phyloP scores from a whole-genome alignment of 2,329 filamentous ascomycete genomes.

The Hymenoscyphus fraxineus region DNA sequence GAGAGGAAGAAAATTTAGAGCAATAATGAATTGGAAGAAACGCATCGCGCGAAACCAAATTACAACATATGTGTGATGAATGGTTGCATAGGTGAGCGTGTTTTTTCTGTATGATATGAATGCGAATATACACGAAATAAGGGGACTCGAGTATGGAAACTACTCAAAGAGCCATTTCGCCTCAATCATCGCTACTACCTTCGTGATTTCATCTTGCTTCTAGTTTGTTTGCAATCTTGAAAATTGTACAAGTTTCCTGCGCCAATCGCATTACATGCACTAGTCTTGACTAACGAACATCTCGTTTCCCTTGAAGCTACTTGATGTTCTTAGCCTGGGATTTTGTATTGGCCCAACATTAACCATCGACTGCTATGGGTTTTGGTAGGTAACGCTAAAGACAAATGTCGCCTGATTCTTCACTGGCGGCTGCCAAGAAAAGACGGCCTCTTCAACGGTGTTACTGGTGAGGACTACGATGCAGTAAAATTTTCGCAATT shows the following conservation, averaged over 20 bases:
- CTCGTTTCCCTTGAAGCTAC: no score
- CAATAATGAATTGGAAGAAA: background rate
- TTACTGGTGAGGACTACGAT: background rate
- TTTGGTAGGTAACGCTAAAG: no score
- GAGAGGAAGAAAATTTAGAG: constrained; percentile 1
- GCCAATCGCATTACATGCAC: no score
- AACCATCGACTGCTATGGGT: no score
- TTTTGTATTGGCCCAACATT: no score
- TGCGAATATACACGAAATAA: constrained; percentile 12
- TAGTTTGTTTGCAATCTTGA: background rate
- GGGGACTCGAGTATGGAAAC: background rate
- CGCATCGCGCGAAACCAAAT: background rate
- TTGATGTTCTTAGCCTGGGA: no score
- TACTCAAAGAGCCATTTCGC: background rate
- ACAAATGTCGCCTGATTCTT: background rate
- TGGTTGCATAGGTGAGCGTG: background rate
- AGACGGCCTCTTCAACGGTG: background rate
- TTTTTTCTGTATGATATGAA: constrained; percentile 9
- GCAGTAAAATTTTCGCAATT: background rate
- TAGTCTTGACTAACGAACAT: no score
- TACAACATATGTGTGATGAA: background rate
- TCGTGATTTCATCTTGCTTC: background rate
- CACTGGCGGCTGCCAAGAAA: background rate
- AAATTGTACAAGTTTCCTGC: no score
- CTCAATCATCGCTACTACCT: background rate